Conservation (phyloP, 2,329 filamentous ascomycete species). For the Ophiostoma australiae region DNA sequence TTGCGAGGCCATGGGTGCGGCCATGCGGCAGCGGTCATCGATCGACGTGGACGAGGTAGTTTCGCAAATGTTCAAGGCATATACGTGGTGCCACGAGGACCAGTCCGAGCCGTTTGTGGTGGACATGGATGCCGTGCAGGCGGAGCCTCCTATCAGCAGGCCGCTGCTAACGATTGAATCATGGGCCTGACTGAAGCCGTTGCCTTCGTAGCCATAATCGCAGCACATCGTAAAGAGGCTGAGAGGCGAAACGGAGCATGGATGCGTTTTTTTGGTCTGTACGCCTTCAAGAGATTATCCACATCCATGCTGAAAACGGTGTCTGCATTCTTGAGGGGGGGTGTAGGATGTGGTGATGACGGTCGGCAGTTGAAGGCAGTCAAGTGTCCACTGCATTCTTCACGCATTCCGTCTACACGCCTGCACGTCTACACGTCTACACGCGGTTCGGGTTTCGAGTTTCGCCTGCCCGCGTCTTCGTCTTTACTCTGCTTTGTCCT, state of each 20-base stretch:
- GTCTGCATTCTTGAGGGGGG: neutral
- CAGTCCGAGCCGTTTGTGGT: slow-evolving; percentile 38
- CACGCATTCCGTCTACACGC: neutral
- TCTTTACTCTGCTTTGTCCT: slow-evolving; percentile 6
- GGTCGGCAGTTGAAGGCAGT: neutral
- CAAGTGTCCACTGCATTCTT: neutral
- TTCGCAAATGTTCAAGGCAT: slow-evolving; percentile 25
- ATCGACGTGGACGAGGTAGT: neutral
- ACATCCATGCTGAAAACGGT: neutral
- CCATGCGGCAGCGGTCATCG: slow-evolving; percentile 32
- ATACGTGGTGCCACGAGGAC: slow-evolving; percentile 35
- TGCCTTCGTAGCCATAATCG: neutral
- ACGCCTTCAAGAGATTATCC: neutral
- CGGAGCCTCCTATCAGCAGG: slow-evolving; percentile 32
- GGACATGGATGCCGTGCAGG: slow-evolving; percentile 36
- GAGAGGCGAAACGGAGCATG: slow-evolving; percentile 3
- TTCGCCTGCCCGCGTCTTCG: neutral
- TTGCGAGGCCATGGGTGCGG: slow-evolving; percentile 31
- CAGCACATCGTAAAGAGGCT: neutral
- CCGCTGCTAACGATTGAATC: slow-evolving; percentile 36
- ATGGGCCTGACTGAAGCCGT: slow-evolving; percentile 31
- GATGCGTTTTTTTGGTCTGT: neutral
- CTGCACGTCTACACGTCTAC: no score
- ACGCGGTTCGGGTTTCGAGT: neutral
- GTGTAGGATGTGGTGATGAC: slow-evolving; percentile 5